A percentile compares a stretch with the other conserved stretches of the same genome.
Evolutionary conservation across 495 filamentous ascomycete genomes (phyloP).

Genomic region (Hyaloscypha hepaticicola): DNA sequence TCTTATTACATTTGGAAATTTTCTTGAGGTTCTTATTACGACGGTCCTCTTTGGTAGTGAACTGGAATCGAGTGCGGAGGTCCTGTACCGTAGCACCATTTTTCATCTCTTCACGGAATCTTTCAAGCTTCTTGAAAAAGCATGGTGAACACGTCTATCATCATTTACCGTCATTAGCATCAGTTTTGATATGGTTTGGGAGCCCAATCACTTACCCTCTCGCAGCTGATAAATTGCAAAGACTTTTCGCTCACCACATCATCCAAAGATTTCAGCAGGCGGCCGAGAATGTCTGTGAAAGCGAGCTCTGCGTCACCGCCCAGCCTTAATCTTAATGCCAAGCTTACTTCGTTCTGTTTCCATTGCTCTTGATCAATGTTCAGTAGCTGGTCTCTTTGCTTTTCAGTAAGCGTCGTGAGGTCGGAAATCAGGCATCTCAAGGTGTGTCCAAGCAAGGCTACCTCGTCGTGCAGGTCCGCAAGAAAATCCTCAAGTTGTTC

Average conservation of each 20-base stretch:
- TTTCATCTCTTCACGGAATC: constrained; percentile 5
- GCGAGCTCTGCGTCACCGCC: not conserved
- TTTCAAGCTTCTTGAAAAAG: constrained; percentile 17
- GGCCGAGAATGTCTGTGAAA: constrained; percentile 14
- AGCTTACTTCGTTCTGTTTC: not conserved
- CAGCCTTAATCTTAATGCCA: constrained; percentile 3
- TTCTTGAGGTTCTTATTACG: constrained; percentile 2
- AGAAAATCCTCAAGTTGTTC: constrained; percentile 11
- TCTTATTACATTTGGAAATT: constrained; percentile 12
- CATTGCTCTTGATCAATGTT: constrained; percentile 5
- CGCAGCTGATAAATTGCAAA: constrained; percentile 2
- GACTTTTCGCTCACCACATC: constrained; percentile 16
- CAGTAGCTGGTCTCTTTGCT: constrained; percentile 4
- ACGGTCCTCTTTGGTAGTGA: constrained; percentile 9
- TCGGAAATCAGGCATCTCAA: constrained; percentile 7
- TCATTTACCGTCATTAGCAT: not conserved
- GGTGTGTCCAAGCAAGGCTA: constrained; percentile 11
- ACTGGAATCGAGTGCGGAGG: constrained; percentile 12
- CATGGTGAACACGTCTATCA: not conserved
- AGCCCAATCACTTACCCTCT: constrained; percentile 5
- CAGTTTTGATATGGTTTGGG: not conserved
- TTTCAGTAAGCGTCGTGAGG: constrained; percentile 5
- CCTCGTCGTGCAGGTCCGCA: constrained; percentile 9
- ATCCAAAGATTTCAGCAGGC: constrained; percentile 16
- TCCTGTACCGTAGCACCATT: constrained; percentile 11